A percentile compares a stretch with the other conserved stretches of the same genome.
These are phyloP conservation scores for Rhizoclosmatium sp. DNA, from an alignment of 192 early-diverging fungal genomes.

Conservation along the genomic window DNA sequence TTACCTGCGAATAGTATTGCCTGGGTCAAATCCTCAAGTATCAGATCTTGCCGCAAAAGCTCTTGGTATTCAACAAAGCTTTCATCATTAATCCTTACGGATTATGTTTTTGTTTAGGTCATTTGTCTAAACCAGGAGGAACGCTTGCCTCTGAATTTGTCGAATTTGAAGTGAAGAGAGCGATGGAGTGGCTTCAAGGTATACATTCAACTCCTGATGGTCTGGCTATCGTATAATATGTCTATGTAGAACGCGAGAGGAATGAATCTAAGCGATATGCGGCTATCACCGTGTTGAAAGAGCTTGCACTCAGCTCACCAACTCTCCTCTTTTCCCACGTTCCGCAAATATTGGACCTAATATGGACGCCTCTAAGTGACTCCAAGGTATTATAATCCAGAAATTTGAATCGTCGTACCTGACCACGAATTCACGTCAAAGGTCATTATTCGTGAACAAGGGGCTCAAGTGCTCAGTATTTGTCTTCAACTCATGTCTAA, in stretches of 20 bases:
- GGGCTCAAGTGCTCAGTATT: constrained; percentile 79
- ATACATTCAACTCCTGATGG: neutral
- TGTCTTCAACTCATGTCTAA: constrained; percentile 79
- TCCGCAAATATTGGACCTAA: constrained; percentile 79
- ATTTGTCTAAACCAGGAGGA: constrained; percentile 65
- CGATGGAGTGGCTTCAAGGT: constrained; percentile 87
- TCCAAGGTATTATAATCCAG: constrained; percentile 56
- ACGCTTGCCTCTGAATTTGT: constrained; percentile 83
- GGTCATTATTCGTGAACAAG: constrained; percentile 79
- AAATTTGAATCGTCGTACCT: constrained; percentile 1
- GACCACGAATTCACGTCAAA: neutral
- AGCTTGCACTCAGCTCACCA: constrained; percentile 80
- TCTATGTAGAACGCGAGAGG: constrained; percentile 64
- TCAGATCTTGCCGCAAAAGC: constrained; percentile 78
- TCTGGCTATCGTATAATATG: neutral
- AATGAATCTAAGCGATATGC: constrained; percentile 80
- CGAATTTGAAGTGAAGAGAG: constrained; percentile 83
- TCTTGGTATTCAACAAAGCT: constrained; percentile 57
- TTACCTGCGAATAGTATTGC: constrained; percentile 80
- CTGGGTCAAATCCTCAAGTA: constrained; percentile 73
- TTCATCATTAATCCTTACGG: neutral
- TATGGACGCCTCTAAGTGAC: constrained; percentile 89
- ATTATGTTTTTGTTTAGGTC: constrained; percentile 46
- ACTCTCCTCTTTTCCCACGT: constrained; percentile 84
- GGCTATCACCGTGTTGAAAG: constrained; percentile 78